These are phyloP conservation scores for Nakaseomyces sp. DNA, from an alignment of 1,139 yeast species.

Conservation along the genomic window DNA sequence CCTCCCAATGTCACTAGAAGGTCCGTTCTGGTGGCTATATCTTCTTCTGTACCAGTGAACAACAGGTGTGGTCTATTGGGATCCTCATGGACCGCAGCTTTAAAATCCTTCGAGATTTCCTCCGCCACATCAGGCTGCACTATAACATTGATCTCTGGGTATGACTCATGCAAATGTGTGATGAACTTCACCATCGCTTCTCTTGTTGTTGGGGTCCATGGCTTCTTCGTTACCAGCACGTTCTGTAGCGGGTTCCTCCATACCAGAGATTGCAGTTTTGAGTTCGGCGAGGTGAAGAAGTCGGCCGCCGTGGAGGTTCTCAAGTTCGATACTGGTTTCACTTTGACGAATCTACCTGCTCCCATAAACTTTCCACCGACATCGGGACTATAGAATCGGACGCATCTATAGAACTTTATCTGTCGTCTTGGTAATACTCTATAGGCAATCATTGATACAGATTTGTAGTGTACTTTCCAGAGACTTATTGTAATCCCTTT, in stretches of 20 bases:
- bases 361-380: not conserved
- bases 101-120: slow-evolving; percentile 47
- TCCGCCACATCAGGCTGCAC: slow-evolving; percentile 71
- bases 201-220: slow-evolving; percentile 61
- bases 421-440: not conserved
- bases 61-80: slow-evolving; percentile 32
- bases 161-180: slow-evolving; percentile 42
- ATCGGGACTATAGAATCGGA: not conserved
- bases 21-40: slow-evolving; percentile 52
- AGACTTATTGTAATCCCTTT: too few relatives aligned
- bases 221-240: slow-evolving; percentile 74
- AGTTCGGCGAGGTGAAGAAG: slow-evolving; percentile 38
- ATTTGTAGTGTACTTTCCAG: not conserved
- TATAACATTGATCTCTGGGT: slow-evolving; percentile 66
- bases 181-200: slow-evolving; percentile 61
- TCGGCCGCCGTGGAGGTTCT: slow-evolving; percentile 31
- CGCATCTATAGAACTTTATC: not conserved
- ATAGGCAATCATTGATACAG: not conserved
- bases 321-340: slow-evolving; percentile 24
- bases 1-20: slow-evolving; percentile 84
- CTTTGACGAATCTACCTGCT: slow-evolving; percentile 14
- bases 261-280: slow-evolving; percentile 41
- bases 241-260: slow-evolving; percentile 55
- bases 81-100: slow-evolving; percentile 25
- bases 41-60: slow-evolving; percentile 52